Percentiles rank a stretch among this genome's conserved stretches.
Evolutionary conservation across 1,139 yeast species (phyloP).

Genomic region (Hemisphaericaspora xylofermentans): DNA sequence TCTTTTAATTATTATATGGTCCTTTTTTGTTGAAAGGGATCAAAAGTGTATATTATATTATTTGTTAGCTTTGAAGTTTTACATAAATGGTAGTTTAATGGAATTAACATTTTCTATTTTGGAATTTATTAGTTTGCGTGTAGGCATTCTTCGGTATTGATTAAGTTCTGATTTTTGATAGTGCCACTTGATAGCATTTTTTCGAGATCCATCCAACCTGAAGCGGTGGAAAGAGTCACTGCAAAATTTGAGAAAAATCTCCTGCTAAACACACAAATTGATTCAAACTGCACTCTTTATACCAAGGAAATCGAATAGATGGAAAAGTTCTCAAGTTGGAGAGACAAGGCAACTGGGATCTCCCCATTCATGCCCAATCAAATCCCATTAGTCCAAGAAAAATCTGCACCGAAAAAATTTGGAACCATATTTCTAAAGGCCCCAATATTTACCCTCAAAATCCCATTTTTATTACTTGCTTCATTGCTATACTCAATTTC

Average conservation of each 20-base stretch:
- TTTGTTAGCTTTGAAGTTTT: conserved; percentile 1
- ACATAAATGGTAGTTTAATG: conserved; percentile 4
- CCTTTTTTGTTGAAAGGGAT: neutral
- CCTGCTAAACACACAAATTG: neutral
- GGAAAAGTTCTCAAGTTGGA: conserved; percentile 75
- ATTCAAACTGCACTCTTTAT: no score
- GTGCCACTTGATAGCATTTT: no score
- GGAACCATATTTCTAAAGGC: conserved; percentile 13
- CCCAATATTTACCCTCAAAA: conserved; percentile 21
- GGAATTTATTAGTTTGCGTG: no score
- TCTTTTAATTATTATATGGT: conserved; percentile 2
- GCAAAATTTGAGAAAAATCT: no score
- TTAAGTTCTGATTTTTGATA: no score
- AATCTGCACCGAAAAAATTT: conserved; percentile 2
- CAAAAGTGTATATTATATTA: conserved; percentile 7
- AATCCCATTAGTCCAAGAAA: conserved; percentile 16
- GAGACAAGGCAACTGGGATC: conserved; percentile 82
- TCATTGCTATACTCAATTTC: conserved; percentile 17
- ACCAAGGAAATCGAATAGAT: conserved; percentile 24
- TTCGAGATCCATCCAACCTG: no score
- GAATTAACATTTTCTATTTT: conserved; percentile 3
- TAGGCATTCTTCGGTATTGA: no score
- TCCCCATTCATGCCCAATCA: conserved; percentile 66
- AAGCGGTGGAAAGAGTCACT: no score
- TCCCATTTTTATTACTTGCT: conserved; percentile 28